phyloP scores from a whole-genome alignment of 768 basidiomycete species.

The Tylopilus rubrobrunneus region DNA sequence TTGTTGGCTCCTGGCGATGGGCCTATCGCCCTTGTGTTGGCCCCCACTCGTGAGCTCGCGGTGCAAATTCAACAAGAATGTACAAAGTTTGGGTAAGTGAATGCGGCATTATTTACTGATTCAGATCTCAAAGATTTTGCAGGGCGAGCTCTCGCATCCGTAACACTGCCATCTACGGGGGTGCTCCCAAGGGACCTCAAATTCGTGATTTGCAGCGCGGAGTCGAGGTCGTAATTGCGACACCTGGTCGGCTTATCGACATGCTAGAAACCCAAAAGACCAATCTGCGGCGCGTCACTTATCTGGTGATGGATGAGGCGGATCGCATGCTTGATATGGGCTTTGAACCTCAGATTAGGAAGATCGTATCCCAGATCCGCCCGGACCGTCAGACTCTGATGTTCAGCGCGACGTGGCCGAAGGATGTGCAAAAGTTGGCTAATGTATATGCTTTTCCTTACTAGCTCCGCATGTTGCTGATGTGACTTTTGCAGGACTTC shows the following conservation, averaged over 20 bases:
- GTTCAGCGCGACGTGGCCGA: slow-evolving; percentile 99
- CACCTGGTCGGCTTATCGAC: slow-evolving; percentile 98
- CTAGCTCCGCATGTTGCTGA: background rate
- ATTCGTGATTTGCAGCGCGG: slow-evolving; percentile 97
- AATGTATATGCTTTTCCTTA: slow-evolving; percentile 45
- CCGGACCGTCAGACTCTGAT: slow-evolving; percentile 98
- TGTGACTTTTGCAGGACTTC: slow-evolving; percentile 67
- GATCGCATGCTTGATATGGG: slow-evolving; percentile 99
- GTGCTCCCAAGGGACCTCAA: slow-evolving; percentile 97
- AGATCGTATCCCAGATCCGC: slow-evolving; percentile 95
- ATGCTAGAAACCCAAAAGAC: slow-evolving; percentile 98
- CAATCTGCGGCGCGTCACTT: slow-evolving; percentile 93
- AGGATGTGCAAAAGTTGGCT: slow-evolving; percentile 97
- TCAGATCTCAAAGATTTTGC: slow-evolving; percentile 2
- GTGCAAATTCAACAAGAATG: slow-evolving; percentile 99
- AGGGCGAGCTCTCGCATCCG: slow-evolving; percentile 92
- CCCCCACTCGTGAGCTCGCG: slow-evolving; percentile 96
- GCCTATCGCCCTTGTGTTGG: slow-evolving; percentile 93
- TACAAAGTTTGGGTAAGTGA: slow-evolving; percentile 87
- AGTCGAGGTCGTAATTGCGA: slow-evolving; percentile 98
- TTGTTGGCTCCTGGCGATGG: slow-evolving; percentile 92
- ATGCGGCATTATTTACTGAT: background rate
- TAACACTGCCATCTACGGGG: slow-evolving; percentile 98
- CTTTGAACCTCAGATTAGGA: slow-evolving; percentile 99
- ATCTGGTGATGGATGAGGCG: slow-evolving; percentile 98